Base-by-base conservation (phyloP, 306 rosid species). In the Sechiopsis laciniata region DNA sequence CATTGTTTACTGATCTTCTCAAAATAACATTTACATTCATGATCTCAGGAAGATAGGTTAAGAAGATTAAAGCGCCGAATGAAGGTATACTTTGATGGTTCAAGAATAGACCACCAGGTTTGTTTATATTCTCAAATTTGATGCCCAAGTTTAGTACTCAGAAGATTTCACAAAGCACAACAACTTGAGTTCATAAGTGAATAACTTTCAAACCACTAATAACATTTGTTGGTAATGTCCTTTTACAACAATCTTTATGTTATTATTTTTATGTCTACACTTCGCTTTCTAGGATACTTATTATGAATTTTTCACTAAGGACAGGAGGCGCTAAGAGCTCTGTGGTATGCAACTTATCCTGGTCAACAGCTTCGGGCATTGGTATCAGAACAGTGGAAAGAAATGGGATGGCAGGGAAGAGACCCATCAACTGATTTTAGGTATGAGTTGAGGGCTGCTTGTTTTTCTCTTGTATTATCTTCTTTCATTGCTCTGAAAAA, bases 371-470 rank as follows among this genome's bases (percentile, higher is more conserved):
- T 90, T 55, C 81, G 62, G 19, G 90, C 92, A 74, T 86, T 92
- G 89, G 79, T 92, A 81, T 92, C 95, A 66, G 95, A 92, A 72
- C 97, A 92, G 62, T 90, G 96, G 97, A 92, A 92, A 78, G 92
- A 92, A 79, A 92, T 90, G 96, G 97, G 97, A 62, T 92, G 96
- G 96, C 97, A 92, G 72, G 96, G 97, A 83, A 90, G 85, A 82
- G 96, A 92, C 68, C 97, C 97, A 46, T 92, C 97, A 0, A 92
- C 97, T 40, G 96, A 92, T 88, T 92, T 92, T 85, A 88, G 96
- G 97, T 42, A n/a, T 61, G 62, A 63, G 26, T 45, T 21, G 53
- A 16, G 20, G 35, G 5, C 32, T 26, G 19, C 57, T 60, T 59
- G 52, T 59, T 75, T 32, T 40, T 71, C 70, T 35, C 16, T 42